Evolutionary conservation across 1,284 basidiomycete genomes (phyloP).

Genomic region (Cutaneotrichosporon sp.): DNA sequence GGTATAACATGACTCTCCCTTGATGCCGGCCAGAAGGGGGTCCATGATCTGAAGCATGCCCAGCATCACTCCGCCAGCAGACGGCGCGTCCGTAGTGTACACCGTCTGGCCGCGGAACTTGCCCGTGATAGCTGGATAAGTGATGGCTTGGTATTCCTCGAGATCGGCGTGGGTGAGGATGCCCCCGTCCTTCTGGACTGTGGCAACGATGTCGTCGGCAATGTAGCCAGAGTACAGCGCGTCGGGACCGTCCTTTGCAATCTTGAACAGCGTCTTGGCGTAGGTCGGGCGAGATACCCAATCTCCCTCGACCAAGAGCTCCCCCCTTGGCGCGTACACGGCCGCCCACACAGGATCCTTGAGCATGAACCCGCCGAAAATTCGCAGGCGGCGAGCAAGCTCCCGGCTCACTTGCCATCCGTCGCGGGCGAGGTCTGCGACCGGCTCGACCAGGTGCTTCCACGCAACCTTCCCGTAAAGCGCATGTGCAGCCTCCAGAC

Average conservation of each 20-base stretch:
- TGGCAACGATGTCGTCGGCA: slow-evolving; percentile 40
- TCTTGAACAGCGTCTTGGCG: slow-evolving; percentile 39
- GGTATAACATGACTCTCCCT: slow-evolving; percentile 3
- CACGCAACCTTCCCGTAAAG: slow-evolving; percentile 59
- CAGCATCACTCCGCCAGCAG: slow-evolving; percentile 48
- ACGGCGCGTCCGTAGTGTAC: slow-evolving; percentile 77
- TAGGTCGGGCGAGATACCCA: slow-evolving; percentile 61
- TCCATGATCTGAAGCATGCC: slow-evolving; percentile 45
- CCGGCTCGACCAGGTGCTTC: slow-evolving; percentile 69
- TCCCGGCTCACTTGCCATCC: slow-evolving; percentile 73
- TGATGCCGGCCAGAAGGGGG: slow-evolving; percentile 6
- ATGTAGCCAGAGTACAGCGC: slow-evolving; percentile 46
- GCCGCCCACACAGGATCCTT: slow-evolving; percentile 69
- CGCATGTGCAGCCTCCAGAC: slow-evolving; percentile 53
- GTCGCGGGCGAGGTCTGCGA: slow-evolving; percentile 61
- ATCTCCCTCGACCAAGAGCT: slow-evolving; percentile 67
- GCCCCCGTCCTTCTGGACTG: slow-evolving; percentile 36
- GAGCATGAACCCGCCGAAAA: slow-evolving; percentile 60
- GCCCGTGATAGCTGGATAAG: slow-evolving; percentile 69
- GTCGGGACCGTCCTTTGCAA: slow-evolving; percentile 39
- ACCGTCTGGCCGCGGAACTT: slow-evolving; percentile 70
- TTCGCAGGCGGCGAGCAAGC: slow-evolving; percentile 65
- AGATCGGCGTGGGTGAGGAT: slow-evolving; percentile 43
- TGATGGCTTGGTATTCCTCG: slow-evolving; percentile 59
- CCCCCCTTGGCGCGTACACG: slow-evolving; percentile 74